A percentile compares a stretch with the other conserved stretches of the same genome.
Evolutionary conservation across 2,329 filamentous ascomycete genomes (phyloP).

Genomic region (Arthrobotrys conoides): DNA sequence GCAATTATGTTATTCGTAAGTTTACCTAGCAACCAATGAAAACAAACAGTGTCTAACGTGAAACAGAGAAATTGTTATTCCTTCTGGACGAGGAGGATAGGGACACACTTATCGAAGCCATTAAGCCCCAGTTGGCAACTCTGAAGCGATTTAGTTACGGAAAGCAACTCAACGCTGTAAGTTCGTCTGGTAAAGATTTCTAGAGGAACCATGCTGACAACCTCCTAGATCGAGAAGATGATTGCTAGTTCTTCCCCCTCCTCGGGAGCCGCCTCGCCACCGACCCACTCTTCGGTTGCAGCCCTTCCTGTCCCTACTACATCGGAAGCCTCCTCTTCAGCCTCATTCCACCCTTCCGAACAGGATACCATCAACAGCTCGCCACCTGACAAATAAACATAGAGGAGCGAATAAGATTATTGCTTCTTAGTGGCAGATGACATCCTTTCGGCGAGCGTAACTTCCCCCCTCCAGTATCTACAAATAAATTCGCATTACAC

Average conservation of each 20-base stretch:
- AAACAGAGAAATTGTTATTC: constrained; percentile 81
- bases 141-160: constrained; percentile 77
- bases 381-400: constrained; percentile 53
- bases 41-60: constrained; percentile 51
- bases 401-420: background rate
- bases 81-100: constrained; percentile 75
- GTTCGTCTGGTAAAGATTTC: background rate
- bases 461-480: background rate
- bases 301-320: constrained; percentile 46
- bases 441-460: background rate
- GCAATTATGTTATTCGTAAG: constrained; percentile 97
- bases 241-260: constrained; percentile 56
- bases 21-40: constrained; percentile 63
- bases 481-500: constrained; percentile 9
- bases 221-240: constrained; percentile 54
- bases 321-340: constrained; percentile 48
- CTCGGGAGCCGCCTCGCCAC: constrained; percentile 54
- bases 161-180: constrained; percentile 75
- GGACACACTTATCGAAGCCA: constrained; percentile 74
- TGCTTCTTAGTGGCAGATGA: background rate
- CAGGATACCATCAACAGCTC: constrained; percentile 59
- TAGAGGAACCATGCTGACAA: constrained; percentile 8
- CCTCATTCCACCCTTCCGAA: constrained; percentile 58
- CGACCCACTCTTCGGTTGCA: constrained; percentile 50
- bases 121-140: constrained; percentile 74